These are phyloP conservation scores for Alternaria gaisen DNA, from an alignment of 2,329 filamentous ascomycete genomes.

Conservation along the genomic window DNA sequence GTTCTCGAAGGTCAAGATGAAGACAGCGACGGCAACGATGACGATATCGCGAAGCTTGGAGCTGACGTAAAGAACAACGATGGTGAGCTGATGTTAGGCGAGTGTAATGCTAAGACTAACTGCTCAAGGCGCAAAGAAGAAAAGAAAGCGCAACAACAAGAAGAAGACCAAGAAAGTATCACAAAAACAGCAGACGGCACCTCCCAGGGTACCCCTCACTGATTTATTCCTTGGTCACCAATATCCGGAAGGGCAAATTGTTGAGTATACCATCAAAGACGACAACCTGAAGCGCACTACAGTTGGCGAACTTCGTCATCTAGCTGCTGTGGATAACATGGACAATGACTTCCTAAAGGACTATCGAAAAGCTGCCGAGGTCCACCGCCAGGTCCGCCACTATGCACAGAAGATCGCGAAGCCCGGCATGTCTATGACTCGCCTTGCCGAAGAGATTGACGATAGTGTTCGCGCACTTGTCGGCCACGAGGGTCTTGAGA, in stretches of 20 bases:
- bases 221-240: constrained; percentile 72
- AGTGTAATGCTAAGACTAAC: constrained; percentile 14
- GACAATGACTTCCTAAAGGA: constrained; percentile 79
- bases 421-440: constrained; percentile 78
- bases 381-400: constrained; percentile 84
- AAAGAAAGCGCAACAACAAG: constrained; percentile 74
- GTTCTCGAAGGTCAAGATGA: constrained; percentile 56
- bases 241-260: constrained; percentile 79
- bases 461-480: constrained; percentile 77
- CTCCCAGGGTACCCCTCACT: constrained; percentile 75
- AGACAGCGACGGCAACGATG: constrained; percentile 58
- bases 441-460: constrained; percentile 85
- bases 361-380: constrained; percentile 85
- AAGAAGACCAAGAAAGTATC: constrained; percentile 72
- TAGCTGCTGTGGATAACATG: constrained; percentile 70
- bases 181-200: constrained; percentile 70
- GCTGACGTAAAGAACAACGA: constrained; percentile 39
- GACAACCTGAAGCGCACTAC: constrained; percentile 82
- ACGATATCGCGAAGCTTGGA: constrained; percentile 53
- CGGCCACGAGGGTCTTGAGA: constrained; percentile 76
- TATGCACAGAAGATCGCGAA: constrained; percentile 80
- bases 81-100: constrained; percentile 20
- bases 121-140: constrained; percentile 71
- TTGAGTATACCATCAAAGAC: constrained; percentile 69
- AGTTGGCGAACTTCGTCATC: constrained; percentile 80